Evolutionary conservation across 2,329 filamentous ascomycete species (phyloP).

Genomic region (Colletotrichum sp.): DNA sequence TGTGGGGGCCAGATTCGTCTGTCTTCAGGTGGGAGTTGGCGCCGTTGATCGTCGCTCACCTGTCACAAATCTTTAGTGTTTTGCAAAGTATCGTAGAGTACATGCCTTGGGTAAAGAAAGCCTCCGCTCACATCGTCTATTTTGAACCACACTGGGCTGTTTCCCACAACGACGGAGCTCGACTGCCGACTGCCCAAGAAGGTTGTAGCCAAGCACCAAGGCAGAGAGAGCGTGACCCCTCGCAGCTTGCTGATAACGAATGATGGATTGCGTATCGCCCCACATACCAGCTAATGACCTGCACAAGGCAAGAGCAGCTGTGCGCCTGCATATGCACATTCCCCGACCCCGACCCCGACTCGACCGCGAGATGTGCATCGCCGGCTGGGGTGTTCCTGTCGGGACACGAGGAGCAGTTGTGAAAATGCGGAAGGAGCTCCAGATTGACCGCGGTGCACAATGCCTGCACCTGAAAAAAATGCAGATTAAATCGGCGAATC

Average conservation of each 20-base stretch:
- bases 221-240: not conserved
- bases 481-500: not conserved
- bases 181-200: not conserved
- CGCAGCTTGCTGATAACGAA: not conserved
- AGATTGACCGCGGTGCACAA: not conserved
- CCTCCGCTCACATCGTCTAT: not conserved
- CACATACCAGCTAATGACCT: not conserved
- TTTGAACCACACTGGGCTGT: not conserved
- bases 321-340: not conserved
- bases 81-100: not conserved
- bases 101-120: not conserved
- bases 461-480: not conserved
- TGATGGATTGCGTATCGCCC: not conserved
- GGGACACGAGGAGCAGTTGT: not conserved
- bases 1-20: slow-evolving; percentile 11
- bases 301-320: not conserved
- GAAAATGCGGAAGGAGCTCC: not conserved
- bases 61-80: not conserved
- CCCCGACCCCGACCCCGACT: not conserved
- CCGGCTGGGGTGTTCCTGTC: not conserved
- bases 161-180: not conserved
- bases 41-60: slow-evolving; percentile 14
- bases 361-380: not conserved
- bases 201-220: not conserved
- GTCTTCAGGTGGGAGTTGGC: slow-evolving; percentile 14